These are phyloP conservation scores for Tillandsia leiboldiana DNA, from an alignment of 176 grass and related monocot genomes.

Conservation along the genomic window DNA sequence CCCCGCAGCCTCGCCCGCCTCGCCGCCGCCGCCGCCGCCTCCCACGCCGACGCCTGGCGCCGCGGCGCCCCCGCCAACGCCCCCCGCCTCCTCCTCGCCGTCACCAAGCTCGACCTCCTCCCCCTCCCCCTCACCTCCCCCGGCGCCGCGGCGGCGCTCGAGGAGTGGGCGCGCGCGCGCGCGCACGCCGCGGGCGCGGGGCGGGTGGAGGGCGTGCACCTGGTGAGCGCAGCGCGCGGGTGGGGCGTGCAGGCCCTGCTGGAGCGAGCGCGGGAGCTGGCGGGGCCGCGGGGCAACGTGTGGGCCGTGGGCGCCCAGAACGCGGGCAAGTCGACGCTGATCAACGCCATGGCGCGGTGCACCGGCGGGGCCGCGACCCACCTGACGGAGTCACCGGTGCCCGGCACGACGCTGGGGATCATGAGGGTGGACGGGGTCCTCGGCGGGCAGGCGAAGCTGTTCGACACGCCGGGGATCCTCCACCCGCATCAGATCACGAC, in stretches of 20 bases:
- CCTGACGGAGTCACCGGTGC: slow-evolving; percentile 81
- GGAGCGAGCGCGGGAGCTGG: slow-evolving; percentile 48
- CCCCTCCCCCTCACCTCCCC: slow-evolving; percentile 55
- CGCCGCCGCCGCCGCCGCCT: slow-evolving; percentile 30
- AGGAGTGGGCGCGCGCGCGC: slow-evolving; percentile 47
- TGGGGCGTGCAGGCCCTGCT: slow-evolving; percentile 73
- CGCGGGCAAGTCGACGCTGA: slow-evolving; percentile 71
- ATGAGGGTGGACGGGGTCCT: slow-evolving; percentile 60
- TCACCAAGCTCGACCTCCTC: slow-evolving; percentile 74
- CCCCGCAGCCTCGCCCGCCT: slow-evolving; percentile 58
- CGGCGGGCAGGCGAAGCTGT: slow-evolving; percentile 66
- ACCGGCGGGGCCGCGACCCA: slow-evolving; percentile 21
- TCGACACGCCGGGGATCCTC: slow-evolving; percentile 69
- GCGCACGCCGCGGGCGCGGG: slow-evolving; percentile 41
- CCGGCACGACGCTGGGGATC: slow-evolving; percentile 68
- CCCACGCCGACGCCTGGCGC: slow-evolving; percentile 41
- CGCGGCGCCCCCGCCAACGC: slow-evolving; percentile 38
- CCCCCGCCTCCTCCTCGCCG: slow-evolving; percentile 47
- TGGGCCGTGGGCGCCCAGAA: slow-evolving; percentile 86
- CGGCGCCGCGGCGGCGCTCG: slow-evolving; percentile 38
- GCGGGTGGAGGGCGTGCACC: slow-evolving; percentile 44
- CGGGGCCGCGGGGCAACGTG: slow-evolving; percentile 60
- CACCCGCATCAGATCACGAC: slow-evolving; percentile 76
- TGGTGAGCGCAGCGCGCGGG: slow-evolving; percentile 47
- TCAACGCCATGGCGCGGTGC: slow-evolving; percentile 71